Base-by-base conservation (phyloP, 352 stramenopile genomes). In the Phytophthora cajani region DNA sequence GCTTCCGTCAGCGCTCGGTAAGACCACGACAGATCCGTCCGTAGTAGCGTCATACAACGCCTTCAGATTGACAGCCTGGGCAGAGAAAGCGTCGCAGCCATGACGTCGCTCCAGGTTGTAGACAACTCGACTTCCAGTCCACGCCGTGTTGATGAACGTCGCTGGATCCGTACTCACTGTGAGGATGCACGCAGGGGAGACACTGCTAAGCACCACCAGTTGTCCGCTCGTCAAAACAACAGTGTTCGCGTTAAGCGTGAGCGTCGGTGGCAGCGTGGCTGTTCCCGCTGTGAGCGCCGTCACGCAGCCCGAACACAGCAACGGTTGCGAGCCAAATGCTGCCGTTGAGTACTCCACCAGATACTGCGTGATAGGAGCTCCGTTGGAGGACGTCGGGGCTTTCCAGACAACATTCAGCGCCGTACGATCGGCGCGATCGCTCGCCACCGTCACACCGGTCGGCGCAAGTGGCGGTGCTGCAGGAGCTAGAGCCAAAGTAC, bases 391-490 rank as follows among this genome's bases (percentile, higher is more conserved):
- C 1, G 50, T 54, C 12, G 90, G 84, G 0, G 81, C 65, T 51
- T 90, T 74, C 94, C 95, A 99, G 56, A 86, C 87, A 21, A 98
- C 81, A 16, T 90, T 90, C 2, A 99, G 73, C 7, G 79, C 80
- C 11, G 89, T 93, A 3, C 80, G 87, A 36, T 96, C 86, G 12
- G 74, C 74, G 1, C 78, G 80, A 27, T 98, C 84, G 44, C 93
- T 97, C 10, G 84, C 93, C 6, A 98, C 92, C 1, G 69, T 72
- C 40, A 97, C 96, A n/a, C 74, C 75, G 44, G 75, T 73, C 6
- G 94, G 91, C 0, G 94, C 75, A 6, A 80, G 77, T 9, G 94
- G 91, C 1, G 89, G 87, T 2, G 91, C 86, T 23, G 82, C 80
- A 8, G 92, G 84, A n/a, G 79, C 77, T 2, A 89, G 59, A 42